Percentiles rank a stretch among this genome's conserved stretches.
These are phyloP conservation scores for Xanthoparmelia taractica DNA, from an alignment of 495 filamentous ascomycete genomes.

Conservation along the genomic window DNA sequence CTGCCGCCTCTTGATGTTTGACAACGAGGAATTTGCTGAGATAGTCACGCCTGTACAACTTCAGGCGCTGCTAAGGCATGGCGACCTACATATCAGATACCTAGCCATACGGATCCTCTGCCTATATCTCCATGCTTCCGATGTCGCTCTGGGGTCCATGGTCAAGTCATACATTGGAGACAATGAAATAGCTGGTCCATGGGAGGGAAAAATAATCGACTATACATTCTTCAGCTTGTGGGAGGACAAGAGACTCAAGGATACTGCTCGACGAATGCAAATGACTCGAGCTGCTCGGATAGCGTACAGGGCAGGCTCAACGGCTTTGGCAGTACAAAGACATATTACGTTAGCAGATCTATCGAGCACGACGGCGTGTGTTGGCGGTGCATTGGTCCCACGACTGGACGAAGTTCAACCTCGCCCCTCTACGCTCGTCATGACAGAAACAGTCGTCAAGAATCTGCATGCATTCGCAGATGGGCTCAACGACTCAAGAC, in stretches of 20 bases:
- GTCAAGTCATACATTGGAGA: slow-evolving; percentile 53
- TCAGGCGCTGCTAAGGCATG: slow-evolving; percentile 58
- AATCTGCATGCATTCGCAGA: slow-evolving; percentile 64
- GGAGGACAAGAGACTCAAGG: slow-evolving; percentile 53
- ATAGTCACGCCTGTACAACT: slow-evolving; percentile 57
- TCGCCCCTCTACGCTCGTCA: slow-evolving; percentile 50
- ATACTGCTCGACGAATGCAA: slow-evolving; percentile 35
- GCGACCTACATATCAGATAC: slow-evolving; percentile 57
- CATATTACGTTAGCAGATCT: slow-evolving; percentile 36
- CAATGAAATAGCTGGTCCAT: slow-evolving; percentile 54
- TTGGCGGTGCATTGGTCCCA: slow-evolving; percentile 61
- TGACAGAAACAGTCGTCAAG: slow-evolving; percentile 58
- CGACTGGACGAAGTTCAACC: slow-evolving; percentile 47
- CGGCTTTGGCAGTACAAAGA: slow-evolving; percentile 27
- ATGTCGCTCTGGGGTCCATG: slow-evolving; percentile 65
- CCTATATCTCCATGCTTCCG: slow-evolving; percentile 70
- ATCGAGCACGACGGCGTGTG: slow-evolving; percentile 43
- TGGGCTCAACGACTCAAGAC: slow-evolving; percentile 54
- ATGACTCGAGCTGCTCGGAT: slow-evolving; percentile 30
- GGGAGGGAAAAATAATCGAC: slow-evolving; percentile 72
- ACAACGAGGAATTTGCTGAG: slow-evolving; percentile 54
- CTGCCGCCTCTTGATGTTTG: slow-evolving; percentile 69
- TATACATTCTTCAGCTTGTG: slow-evolving; percentile 78
- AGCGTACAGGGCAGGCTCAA: slow-evolving; percentile 19
- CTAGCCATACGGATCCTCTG: slow-evolving; percentile 74